These are phyloP conservation scores for Leucogyrophana mollusca DNA, from an alignment of 768 basidiomycete species.

Conservation along the genomic window DNA sequence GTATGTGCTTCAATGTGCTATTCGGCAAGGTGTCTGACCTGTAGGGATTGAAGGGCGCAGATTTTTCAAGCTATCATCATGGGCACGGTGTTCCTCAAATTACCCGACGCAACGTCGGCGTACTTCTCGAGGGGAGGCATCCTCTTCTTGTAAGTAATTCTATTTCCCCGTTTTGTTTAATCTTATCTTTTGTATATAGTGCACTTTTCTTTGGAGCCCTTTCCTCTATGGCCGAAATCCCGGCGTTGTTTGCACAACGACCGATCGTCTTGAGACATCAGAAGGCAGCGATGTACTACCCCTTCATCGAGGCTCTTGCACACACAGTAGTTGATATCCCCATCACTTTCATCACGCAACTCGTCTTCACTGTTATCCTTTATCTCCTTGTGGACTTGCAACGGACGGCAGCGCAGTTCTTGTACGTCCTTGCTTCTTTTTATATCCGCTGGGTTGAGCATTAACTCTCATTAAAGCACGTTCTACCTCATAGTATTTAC, in stretches of 20 bases:
- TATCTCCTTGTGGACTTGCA: conserved; percentile 22
- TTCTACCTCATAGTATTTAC: conserved; percentile 53
- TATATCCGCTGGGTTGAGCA: conserved; percentile 37
- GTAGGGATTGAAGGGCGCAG: conserved; percentile 32
- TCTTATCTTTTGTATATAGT: too few species aligned
- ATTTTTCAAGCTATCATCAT: conserved; percentile 18
- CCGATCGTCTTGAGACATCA: conserved; percentile 58
- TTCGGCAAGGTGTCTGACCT: conserved; percentile 1
- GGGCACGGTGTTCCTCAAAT: conserved; percentile 41
- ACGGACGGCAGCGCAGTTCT: conserved; percentile 13
- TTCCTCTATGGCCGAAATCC: conserved; percentile 50
- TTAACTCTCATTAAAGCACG: conserved; percentile 47
- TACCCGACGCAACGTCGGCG: conserved; percentile 31
- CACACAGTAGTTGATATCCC: conserved; percentile 63
- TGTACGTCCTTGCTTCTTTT: conserved; percentile 15
- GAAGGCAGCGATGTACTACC: conserved; percentile 62
- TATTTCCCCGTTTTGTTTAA: not conserved
- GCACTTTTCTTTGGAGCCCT: conserved; percentile 37
- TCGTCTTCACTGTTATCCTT: conserved; percentile 8
- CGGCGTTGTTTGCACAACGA: conserved; percentile 52
- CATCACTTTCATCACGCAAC: conserved; percentile 46
- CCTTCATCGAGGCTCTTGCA: conserved; percentile 53
- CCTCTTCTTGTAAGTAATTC: conserved; percentile 62
- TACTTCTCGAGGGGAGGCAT: conserved; percentile 65
- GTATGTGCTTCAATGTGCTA: conserved; percentile 26